Conservation (phyloP, 106 monocot species). For the Acorus gramineus region DNA sequence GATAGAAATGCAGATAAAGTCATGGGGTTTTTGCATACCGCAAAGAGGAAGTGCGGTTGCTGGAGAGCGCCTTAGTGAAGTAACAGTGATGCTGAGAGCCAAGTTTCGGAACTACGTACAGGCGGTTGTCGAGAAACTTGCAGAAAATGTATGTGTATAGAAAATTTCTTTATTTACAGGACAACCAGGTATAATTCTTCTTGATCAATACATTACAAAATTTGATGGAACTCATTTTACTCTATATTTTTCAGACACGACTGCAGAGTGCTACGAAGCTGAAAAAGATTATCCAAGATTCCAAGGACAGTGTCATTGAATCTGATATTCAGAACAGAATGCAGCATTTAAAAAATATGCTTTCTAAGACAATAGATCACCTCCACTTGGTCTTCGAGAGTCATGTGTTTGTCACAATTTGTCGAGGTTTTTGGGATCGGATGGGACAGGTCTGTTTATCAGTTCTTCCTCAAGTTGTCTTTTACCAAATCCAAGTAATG, state of each 20-base stretch:
- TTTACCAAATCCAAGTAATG: too few species aligned
- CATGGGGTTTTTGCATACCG: conserved; percentile 86
- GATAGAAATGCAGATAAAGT: conserved; percentile 77
- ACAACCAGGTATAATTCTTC: too few species aligned
- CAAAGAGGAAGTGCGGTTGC: conserved; percentile 47
- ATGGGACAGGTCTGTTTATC: conserved; percentile 75
- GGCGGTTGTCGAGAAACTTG: conserved; percentile 85
- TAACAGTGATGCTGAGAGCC: conserved; percentile 73
- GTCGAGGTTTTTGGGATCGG: conserved; percentile 89
- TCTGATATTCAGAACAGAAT: conserved; percentile 78
- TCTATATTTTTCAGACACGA: conserved; percentile 40
- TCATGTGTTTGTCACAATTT: conserved; percentile 76
- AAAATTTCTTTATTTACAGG: too few species aligned
- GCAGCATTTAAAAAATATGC: conserved; percentile 79
- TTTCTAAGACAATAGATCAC: conserved; percentile 59
- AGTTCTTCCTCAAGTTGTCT: too few species aligned
- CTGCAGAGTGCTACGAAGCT: conserved; percentile 65
- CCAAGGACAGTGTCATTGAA: conserved; percentile 66
- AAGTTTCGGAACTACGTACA: conserved; percentile 95
- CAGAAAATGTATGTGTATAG: conserved; percentile 69
- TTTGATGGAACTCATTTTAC: too few species aligned
- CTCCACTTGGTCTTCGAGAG: conserved; percentile 57
- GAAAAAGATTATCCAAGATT: conserved; percentile 92
- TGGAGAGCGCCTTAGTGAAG: conserved; percentile 85
- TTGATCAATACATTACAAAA: too few species aligned